These are phyloP conservation scores for Cucurbitaria berberidis DNA, from an alignment of 2,329 filamentous ascomycete genomes.

Conservation along the genomic window DNA sequence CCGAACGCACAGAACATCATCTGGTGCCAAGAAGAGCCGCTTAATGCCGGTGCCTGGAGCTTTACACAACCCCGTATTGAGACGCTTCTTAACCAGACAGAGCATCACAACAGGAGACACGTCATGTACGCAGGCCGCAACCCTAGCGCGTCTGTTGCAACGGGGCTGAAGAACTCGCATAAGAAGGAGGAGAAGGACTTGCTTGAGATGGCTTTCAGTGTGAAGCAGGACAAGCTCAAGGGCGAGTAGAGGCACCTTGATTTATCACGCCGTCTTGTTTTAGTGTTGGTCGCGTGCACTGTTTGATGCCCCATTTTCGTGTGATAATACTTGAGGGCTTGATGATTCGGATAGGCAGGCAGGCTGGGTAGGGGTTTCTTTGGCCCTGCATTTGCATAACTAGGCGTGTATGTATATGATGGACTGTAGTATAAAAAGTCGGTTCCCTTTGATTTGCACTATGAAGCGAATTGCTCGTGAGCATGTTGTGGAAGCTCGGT, in stretches of 20 bases:
- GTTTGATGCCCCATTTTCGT: conserved; percentile 17
- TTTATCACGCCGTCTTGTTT: conserved; percentile 10
- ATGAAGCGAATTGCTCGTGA: neutral
- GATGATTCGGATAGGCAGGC: neutral
- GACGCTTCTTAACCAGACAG: conserved; percentile 90
- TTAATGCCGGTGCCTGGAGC: conserved; percentile 96
- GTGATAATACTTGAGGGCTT: neutral
- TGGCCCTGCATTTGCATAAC: conserved; percentile 37
- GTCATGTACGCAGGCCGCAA: conserved; percentile 96
- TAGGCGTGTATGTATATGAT: conserved; percentile 40
- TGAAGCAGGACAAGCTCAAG: conserved; percentile 71
- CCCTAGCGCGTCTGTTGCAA: conserved; percentile 92
- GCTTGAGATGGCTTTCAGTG: conserved; percentile 67
- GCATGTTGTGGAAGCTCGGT: no score
- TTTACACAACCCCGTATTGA: conserved; percentile 98
- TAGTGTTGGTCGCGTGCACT: conserved; percentile 6
- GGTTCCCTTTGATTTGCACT: conserved; percentile 16
- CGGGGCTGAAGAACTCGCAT: conserved; percentile 86
- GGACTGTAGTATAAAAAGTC: conserved; percentile 36
- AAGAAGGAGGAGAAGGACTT: conserved; percentile 92
- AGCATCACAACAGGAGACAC: conserved; percentile 91
- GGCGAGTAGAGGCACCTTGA: conserved; percentile 57
- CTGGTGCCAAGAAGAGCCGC: conserved; percentile 96
- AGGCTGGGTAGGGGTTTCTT: conserved; percentile 10
- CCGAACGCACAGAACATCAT: conserved; percentile 97